Conservation (phyloP, 176 grass and related monocot genomes). For the Zea luxurians region DNA sequence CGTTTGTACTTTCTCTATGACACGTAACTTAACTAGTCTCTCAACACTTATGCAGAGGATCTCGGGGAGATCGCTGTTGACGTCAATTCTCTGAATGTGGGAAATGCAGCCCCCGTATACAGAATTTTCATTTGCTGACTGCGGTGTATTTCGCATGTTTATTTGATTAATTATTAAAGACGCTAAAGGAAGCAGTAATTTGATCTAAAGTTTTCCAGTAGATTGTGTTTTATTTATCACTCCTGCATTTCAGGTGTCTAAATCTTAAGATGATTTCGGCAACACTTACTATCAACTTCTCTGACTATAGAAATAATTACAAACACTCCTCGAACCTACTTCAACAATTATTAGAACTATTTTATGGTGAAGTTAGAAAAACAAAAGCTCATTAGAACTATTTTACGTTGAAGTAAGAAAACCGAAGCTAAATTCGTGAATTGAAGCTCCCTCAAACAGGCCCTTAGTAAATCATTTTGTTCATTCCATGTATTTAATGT, state of each 20-base stretch:
- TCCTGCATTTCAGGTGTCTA: no score
- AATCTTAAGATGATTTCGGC: no score
- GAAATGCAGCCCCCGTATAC: slow-evolving; percentile 37
- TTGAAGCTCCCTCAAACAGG: no score
- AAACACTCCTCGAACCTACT: no score
- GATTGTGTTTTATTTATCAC: no score
- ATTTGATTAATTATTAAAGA: background rate
- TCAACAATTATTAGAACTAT: no score
- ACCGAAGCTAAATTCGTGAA: no score
- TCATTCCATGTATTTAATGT: background rate
- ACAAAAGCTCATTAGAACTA: no score
- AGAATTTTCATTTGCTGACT: slow-evolving; percentile 72
- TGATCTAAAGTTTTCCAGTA: background rate
- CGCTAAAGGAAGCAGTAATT: background rate
- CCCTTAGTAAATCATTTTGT: background rate
- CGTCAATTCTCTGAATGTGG: slow-evolving; percentile 80
- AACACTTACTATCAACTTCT: no score
- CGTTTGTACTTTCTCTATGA: background rate
- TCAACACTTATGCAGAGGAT: slow-evolving; percentile 48
- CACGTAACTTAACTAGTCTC: background rate
- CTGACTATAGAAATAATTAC: no score
- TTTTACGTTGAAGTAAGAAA: no score
- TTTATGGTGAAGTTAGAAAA: no score
- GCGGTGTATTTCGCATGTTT: background rate
- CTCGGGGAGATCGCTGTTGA: slow-evolving; percentile 60